A percentile compares a stretch with the other conserved stretches of the same genome.
Evolutionary conservation across 495 filamentous ascomycete genomes (phyloP).

Genomic region (Pseudevernia furfuracea): DNA sequence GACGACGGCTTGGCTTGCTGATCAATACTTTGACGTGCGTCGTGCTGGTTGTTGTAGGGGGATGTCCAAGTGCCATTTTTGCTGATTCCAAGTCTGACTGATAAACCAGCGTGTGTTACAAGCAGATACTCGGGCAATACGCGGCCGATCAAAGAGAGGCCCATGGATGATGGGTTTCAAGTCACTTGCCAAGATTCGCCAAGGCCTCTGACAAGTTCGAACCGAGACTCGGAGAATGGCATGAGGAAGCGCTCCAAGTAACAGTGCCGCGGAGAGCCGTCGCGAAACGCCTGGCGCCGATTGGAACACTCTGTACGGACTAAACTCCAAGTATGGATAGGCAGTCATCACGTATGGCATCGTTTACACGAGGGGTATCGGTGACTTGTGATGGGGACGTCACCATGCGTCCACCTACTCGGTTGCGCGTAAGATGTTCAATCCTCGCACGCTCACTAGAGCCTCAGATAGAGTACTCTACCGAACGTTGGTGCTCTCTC

Average conservation of each 20-base stretch:
- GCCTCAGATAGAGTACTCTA: neutral
- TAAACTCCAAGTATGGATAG: neutral
- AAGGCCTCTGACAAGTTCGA: neutral
- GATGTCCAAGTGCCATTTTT: neutral
- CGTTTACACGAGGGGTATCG: neutral
- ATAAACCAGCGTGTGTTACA: neutral
- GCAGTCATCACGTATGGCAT: neutral
- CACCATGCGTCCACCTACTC: neutral
- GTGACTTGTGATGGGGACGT: neutral
- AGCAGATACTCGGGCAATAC: neutral
- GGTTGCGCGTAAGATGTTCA: neutral
- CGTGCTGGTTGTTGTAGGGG: neutral
- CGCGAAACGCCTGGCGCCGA: neutral
- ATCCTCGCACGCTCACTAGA: neutral
- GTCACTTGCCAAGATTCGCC: neutral
- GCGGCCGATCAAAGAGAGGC: no score
- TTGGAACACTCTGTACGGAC: neutral
- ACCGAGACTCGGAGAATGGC: no score
- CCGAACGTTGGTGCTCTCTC: neutral
- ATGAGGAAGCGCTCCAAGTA: neutral
- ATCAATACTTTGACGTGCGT: neutral
- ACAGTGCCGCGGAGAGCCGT: neutral
- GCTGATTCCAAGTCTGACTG: neutral
- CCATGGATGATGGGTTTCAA: neutral
- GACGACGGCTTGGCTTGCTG: neutral